These are phyloP conservation scores for Penicillium ochrochloron DNA, from an alignment of 495 filamentous ascomycete species.

Conservation along the genomic window DNA sequence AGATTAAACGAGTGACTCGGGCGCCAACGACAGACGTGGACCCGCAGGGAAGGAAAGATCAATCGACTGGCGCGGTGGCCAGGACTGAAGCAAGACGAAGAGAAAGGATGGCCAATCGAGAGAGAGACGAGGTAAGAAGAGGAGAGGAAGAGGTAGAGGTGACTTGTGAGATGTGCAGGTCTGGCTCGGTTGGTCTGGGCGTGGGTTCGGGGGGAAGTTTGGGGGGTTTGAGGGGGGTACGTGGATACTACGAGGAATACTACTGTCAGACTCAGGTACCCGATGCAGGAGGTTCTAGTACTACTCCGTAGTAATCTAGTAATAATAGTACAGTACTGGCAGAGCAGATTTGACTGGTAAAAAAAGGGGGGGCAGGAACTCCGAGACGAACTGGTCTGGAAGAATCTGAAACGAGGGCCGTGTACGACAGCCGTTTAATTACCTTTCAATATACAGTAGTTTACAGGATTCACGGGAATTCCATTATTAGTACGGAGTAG, in stretches of 20 bases:
- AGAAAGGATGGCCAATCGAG: constrained; percentile 26
- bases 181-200: constrained; percentile 29
- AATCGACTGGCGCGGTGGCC: constrained; percentile 17
- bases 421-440: neutral
- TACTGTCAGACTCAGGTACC: neutral
- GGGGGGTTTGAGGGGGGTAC: constrained; percentile 5
- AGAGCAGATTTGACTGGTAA: constrained; percentile 4
- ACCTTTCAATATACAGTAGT: neutral
- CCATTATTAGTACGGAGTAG: neutral
- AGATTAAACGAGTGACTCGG: constrained; percentile 43
- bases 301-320: too few species aligned
- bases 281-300: neutral
- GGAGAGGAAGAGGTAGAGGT: constrained; percentile 18
- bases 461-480: neutral
- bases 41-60: constrained; percentile 30
- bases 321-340: neutral
- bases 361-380: constrained; percentile 9
- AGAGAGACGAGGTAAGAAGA: constrained; percentile 11
- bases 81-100: constrained; percentile 20
- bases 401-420: constrained; percentile 10
- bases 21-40: constrained; percentile 24
- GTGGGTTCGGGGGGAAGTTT: constrained; percentile 10
- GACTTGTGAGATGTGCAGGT: constrained; percentile 17
- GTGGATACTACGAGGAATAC: neutral
- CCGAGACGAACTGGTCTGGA: constrained; percentile 7